These are phyloP conservation scores for Abortiporus biennis DNA, from an alignment of 1,284 basidiomycete genomes.

Conservation along the genomic window DNA sequence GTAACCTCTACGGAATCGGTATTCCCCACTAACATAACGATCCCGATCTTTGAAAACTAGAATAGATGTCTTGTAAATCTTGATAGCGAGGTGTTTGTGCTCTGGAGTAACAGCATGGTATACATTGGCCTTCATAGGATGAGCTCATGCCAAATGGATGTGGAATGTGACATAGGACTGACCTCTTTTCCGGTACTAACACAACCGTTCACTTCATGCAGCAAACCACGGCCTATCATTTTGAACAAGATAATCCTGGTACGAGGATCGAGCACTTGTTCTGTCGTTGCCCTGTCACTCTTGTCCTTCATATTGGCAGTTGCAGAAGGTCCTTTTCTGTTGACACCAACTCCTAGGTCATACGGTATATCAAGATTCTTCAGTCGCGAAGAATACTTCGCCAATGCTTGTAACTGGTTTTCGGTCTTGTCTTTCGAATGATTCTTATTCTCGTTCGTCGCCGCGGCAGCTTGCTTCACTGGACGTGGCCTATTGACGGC, in stretches of 20 bases:
- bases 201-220: slow-evolving; percentile 89
- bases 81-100: slow-evolving; percentile 74
- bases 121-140: slow-evolving; percentile 72
- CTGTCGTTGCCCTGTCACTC: slow-evolving; percentile 88
- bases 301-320: slow-evolving; percentile 89
- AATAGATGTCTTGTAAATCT: slow-evolving; percentile 99
- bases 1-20: slow-evolving; percentile 92
- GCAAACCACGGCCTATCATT: slow-evolving; percentile 84
- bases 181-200: slow-evolving; percentile 96
- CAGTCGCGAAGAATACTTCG: slow-evolving; percentile 66
- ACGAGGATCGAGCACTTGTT: slow-evolving; percentile 90
- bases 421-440: slow-evolving; percentile 45
- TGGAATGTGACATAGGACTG: background rate
- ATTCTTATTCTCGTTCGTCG: background rate
- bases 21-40: slow-evolving; percentile 89
- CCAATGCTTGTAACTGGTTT: slow-evolving; percentile 63
- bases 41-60: slow-evolving; percentile 96
- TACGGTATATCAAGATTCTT: slow-evolving; percentile 72
- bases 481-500: slow-evolving; percentile 64
- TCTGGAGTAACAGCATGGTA: slow-evolving; percentile 79
- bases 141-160: no score
- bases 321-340: slow-evolving; percentile 84
- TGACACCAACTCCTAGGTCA: slow-evolving; percentile 74
- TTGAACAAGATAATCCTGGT: slow-evolving; percentile 90
- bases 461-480: slow-evolving; percentile 6